phyloP scores from a whole-genome alignment of 164 flowering plant species.

The Piper betle region DNA sequence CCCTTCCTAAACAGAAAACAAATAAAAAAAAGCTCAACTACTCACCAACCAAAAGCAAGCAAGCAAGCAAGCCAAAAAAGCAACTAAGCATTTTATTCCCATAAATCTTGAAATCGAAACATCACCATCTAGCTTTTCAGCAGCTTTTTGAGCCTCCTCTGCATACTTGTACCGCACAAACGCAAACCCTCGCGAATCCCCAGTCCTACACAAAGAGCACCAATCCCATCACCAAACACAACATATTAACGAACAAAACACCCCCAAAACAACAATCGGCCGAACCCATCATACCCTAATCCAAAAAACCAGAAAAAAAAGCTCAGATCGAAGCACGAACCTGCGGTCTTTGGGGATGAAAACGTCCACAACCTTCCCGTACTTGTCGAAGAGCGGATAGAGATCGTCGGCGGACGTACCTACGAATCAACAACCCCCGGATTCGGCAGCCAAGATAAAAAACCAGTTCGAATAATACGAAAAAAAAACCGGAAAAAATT shows the following conservation, averaged over 20 bases:
- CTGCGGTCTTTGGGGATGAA: slow-evolving; percentile 86
- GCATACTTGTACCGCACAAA: slow-evolving; percentile 68
- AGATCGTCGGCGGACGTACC: slow-evolving; percentile 95
- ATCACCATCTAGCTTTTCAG: slow-evolving; percentile 61
- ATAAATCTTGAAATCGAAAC: not conserved
- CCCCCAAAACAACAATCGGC: not conserved
- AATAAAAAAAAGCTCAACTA: not conserved
- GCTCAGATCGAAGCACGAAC: slow-evolving; percentile 11
- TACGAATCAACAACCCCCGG: slow-evolving; percentile 6
- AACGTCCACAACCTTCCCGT: slow-evolving; percentile 91
- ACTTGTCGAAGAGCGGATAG: slow-evolving; percentile 79
- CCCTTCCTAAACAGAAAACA: slow-evolving; percentile 25
- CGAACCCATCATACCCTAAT: not conserved
- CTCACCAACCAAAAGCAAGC: not conserved
- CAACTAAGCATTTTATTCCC: not conserved
- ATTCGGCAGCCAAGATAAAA: not conserved
- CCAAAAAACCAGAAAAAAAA: not conserved
- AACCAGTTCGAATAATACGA: not conserved
- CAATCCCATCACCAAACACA: too few relatives aligned
- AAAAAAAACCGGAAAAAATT: not conserved
- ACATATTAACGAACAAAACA: not conserved
- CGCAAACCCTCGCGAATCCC: slow-evolving; percentile 74
- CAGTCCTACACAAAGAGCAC: slow-evolving; percentile 30
- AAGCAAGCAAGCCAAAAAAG: not conserved
- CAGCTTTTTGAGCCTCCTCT: slow-evolving; percentile 68